Conservation (phyloP, 495 filamentous ascomycete genomes). For the Ramalina intermedia region DNA sequence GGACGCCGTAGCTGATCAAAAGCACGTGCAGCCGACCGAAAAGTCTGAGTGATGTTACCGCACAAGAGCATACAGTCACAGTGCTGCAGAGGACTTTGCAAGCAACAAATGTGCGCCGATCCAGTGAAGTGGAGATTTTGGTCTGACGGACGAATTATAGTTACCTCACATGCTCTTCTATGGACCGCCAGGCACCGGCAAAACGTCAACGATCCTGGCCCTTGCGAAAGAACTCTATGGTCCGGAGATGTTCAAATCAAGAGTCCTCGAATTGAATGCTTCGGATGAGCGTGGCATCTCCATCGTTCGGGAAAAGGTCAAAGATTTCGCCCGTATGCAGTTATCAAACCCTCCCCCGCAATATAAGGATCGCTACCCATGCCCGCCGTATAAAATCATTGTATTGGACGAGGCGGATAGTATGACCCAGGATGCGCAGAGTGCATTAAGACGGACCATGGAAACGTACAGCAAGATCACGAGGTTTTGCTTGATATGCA, state of each 20-base stretch:
- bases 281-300: conserved; percentile 96
- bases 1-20: conserved; percentile 3
- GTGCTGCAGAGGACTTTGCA: conserved; percentile 86
- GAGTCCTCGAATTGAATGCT: conserved; percentile 95
- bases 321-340: conserved; percentile 92
- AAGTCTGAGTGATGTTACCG: conserved; percentile 83
- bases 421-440: conserved; percentile 98
- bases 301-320: conserved; percentile 96
- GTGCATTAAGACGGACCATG: conserved; percentile 85
- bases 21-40: conserved; percentile 63
- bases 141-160: conserved; percentile 23
- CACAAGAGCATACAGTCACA: conserved; percentile 92
- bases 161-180: conserved; percentile 99
- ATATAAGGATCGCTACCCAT: conserved; percentile 70
- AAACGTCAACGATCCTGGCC: conserved; percentile 94
- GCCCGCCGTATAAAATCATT: conserved; percentile 96
- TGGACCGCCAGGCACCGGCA: conserved; percentile 91
- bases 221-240: conserved; percentile 97
- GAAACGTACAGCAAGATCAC: conserved; percentile 95
- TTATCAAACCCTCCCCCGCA: conserved; percentile 61
- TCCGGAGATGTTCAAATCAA: conserved; percentile 81
- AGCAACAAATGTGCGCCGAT: conserved; percentile 62
- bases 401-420: conserved; percentile 94
- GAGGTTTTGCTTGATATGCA: conserved; percentile 93
- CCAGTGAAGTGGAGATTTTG: background rate